A percentile compares a stretch with the other conserved stretches of the same genome.
These are phyloP conservation scores for Moringa oleifera DNA, from an alignment of 345 rosid species.

Conservation along the genomic window DNA sequence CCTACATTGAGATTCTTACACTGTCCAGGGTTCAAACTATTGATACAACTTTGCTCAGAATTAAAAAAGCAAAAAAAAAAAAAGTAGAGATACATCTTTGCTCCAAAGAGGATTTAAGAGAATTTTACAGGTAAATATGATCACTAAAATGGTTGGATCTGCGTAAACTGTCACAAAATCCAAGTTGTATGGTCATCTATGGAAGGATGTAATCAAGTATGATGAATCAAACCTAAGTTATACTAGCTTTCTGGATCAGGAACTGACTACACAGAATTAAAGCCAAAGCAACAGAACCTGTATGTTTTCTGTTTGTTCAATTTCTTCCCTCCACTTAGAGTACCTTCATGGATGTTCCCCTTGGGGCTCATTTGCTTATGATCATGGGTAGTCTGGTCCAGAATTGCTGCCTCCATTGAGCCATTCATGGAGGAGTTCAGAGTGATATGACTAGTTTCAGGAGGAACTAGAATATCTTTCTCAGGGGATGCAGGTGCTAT, in stretches of 20 bases:
- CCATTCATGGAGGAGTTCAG: constrained; percentile 11
- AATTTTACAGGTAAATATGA: not conserved
- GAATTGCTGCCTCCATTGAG: constrained; percentile 1
- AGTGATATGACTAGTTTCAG: constrained; percentile 18
- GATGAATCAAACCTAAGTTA: not conserved
- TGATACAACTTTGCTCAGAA: not conserved
- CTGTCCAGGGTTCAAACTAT: not conserved
- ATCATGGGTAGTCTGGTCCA: constrained; percentile 5
- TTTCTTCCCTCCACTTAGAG: constrained; percentile 13
- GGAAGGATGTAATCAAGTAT: not conserved
- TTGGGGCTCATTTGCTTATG: constrained; percentile 14
- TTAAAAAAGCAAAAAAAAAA: too few relatives aligned
- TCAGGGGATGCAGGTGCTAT: constrained; percentile 53
- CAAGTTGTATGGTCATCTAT: not conserved
- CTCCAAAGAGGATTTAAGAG: not conserved
- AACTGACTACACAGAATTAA: not conserved
- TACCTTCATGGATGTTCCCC: constrained; percentile 8
- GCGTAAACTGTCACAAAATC: not conserved
- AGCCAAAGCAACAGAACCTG: constrained; percentile 36
- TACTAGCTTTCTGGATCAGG: not conserved
- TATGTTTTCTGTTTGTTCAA: constrained; percentile 11
- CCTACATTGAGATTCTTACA: too few relatives aligned
- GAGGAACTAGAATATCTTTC: constrained; percentile 15
- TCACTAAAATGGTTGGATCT: not conserved
- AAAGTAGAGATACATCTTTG: not conserved